Evolutionary conservation across 2,329 filamentous ascomycete genomes (phyloP).

Genomic region (Chrysosporium keratinophilum): DNA sequence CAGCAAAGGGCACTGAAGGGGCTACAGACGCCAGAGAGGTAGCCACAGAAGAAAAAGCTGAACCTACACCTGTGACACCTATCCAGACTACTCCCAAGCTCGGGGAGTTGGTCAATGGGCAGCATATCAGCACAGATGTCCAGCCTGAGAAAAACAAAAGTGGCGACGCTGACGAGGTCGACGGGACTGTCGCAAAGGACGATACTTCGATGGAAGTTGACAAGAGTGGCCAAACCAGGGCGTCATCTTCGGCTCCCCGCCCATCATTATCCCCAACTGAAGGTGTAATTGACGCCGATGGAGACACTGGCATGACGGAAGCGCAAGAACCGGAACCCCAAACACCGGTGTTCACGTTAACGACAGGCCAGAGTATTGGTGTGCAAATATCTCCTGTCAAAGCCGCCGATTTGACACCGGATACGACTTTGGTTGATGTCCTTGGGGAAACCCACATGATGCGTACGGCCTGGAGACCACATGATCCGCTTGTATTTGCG

Average conservation of each 20-base stretch:
- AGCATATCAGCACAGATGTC: conserved; percentile 18
- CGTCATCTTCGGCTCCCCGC: conserved; percentile 13
- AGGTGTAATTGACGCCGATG: conserved; percentile 33
- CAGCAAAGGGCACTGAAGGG: conserved; percentile 19
- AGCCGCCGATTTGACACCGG: conserved; percentile 37
- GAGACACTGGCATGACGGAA: conserved; percentile 34
- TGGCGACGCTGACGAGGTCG: neutral
- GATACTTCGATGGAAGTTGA: conserved; percentile 35
- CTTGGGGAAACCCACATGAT: conserved; percentile 33
- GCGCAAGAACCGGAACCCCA: conserved; percentile 24
- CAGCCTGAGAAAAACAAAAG: neutral
- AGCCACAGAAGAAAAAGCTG: neutral
- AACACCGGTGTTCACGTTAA: conserved; percentile 31
- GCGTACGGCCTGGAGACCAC: conserved; percentile 36
- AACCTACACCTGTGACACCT: conserved; percentile 19
- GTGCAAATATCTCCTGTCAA: conserved; percentile 42
- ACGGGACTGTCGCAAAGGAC: conserved; percentile 21
- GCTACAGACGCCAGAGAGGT: neutral
- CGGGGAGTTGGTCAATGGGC: neutral
- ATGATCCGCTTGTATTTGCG: conserved; percentile 34
- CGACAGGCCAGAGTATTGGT: conserved; percentile 37
- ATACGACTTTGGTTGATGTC: conserved; percentile 36
- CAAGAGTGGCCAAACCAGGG: conserved; percentile 26
- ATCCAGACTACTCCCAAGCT: conserved; percentile 22
- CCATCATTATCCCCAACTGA: conserved; percentile 17